These are phyloP conservation scores for Lactarius vividus DNA, from an alignment of 768 basidiomycete genomes.

Conservation along the genomic window DNA sequence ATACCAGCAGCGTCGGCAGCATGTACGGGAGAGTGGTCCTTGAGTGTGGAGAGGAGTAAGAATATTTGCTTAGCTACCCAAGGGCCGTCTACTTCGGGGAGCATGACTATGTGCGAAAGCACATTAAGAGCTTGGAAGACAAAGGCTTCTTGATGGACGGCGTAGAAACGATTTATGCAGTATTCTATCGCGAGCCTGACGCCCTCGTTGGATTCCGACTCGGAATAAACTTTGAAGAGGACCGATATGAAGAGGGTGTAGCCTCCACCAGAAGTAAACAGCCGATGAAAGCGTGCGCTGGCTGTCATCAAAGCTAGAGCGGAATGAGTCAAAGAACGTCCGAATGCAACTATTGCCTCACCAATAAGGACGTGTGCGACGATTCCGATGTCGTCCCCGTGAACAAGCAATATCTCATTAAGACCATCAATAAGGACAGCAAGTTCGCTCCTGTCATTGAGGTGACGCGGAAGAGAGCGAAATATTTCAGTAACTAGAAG, in stretches of 20 bases:
- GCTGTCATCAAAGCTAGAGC: slow-evolving; percentile 65
- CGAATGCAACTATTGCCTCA: slow-evolving; percentile 35
- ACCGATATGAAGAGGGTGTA: slow-evolving; percentile 75
- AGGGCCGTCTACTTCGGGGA: slow-evolving; percentile 47
- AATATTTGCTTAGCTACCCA: slow-evolving; percentile 58
- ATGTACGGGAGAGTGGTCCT: slow-evolving; percentile 38
- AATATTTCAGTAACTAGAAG: slow-evolving; percentile 69
- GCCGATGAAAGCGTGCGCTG: slow-evolving; percentile 70
- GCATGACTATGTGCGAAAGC: slow-evolving; percentile 51
- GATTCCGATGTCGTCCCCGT: slow-evolving; percentile 74
- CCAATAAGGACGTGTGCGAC: slow-evolving; percentile 73
- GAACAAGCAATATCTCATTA: slow-evolving; percentile 62
- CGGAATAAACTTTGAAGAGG: slow-evolving; percentile 66
- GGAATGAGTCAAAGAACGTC: neutral
- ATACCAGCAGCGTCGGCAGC: slow-evolving; percentile 65
- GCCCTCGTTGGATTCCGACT: slow-evolving; percentile 52
- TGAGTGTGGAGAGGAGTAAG: slow-evolving; percentile 56
- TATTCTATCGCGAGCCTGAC: slow-evolving; percentile 72
- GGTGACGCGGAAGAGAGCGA: slow-evolving; percentile 65
- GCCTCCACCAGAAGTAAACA: slow-evolving; percentile 69
- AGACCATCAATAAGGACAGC: slow-evolving; percentile 65
- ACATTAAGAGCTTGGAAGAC: slow-evolving; percentile 71
- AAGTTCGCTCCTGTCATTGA: slow-evolving; percentile 67
- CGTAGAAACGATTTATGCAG: slow-evolving; percentile 67
- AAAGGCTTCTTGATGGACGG: slow-evolving; percentile 68